Percentiles rank a stretch among this genome's conserved stretches.
phyloP scores from a whole-genome alignment of 208 protist species.

The Trypanosoma melophagium region DNA sequence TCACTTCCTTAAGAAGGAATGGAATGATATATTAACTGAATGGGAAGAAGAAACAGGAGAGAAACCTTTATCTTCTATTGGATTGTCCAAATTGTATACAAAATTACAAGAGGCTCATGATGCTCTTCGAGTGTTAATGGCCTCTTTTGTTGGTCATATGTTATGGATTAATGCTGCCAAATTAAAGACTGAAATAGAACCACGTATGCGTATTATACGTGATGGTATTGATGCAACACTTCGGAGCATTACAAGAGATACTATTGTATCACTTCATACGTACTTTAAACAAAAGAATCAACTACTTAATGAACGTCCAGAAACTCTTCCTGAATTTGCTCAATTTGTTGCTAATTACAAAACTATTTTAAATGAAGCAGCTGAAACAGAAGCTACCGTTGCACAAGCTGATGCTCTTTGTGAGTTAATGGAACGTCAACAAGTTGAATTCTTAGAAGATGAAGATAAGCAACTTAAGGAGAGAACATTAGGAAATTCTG shows the following conservation, averaged over 20 bases:
- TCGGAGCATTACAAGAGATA: slow-evolving; percentile 53
- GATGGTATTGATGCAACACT: slow-evolving; percentile 78
- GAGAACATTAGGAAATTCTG: slow-evolving; percentile 77
- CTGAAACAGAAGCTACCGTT: slow-evolving; percentile 58
- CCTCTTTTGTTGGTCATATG: slow-evolving; percentile 83
- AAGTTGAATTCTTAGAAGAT: slow-evolving; percentile 87
- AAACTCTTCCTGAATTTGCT: slow-evolving; percentile 73
- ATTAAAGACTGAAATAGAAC: slow-evolving; percentile 88
- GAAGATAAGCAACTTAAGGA: slow-evolving; percentile 90
- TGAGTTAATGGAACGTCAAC: slow-evolving; percentile 89
- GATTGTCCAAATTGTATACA: slow-evolving; percentile 70
- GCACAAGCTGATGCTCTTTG: slow-evolving; percentile 86
- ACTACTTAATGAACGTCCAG: slow-evolving; percentile 75
- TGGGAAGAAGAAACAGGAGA: slow-evolving; percentile 72
- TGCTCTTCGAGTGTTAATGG: slow-evolving; percentile 81
- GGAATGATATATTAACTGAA: slow-evolving; percentile 67
- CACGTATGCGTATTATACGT: slow-evolving; percentile 74
- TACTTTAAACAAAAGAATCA: slow-evolving; percentile 90
- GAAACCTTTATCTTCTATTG: slow-evolving; percentile 46
- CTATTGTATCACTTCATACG: slow-evolving; percentile 68
- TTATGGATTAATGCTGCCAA: slow-evolving; percentile 91
- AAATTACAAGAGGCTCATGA: slow-evolving; percentile 83
- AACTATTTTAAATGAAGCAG: slow-evolving; percentile 49
- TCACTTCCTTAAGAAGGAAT: slow-evolving; percentile 86
- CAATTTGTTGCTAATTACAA: slow-evolving; percentile 87